These are phyloP conservation scores for Coriolopsis trogii DNA, from an alignment of 1,284 basidiomycete species.

Conservation along the genomic window DNA sequence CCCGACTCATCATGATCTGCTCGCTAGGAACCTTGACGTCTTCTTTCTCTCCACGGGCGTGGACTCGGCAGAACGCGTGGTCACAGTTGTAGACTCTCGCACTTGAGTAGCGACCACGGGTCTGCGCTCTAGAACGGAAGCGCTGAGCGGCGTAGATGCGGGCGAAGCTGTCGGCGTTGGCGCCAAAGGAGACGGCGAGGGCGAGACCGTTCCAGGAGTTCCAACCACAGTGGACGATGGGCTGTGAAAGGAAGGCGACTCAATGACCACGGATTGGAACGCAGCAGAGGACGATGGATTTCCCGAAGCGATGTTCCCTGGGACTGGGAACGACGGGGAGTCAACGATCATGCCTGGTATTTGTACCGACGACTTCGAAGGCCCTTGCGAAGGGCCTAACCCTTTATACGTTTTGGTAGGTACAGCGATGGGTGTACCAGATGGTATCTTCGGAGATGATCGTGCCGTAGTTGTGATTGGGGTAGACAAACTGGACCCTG, in stretches of 20 bases:
- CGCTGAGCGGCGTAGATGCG: constrained; percentile 7
- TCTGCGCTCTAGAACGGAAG: constrained; percentile 37
- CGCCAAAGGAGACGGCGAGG: constrained; percentile 25
- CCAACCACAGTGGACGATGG: constrained; percentile 19
- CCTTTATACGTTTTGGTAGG: constrained; percentile 18
- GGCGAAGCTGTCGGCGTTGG: constrained; percentile 16
- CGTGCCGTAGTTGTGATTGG: constrained; percentile 31
- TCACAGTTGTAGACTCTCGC: constrained; percentile 33
- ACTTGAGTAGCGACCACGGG: constrained; percentile 44
- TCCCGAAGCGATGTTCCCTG: constrained; percentile 5
- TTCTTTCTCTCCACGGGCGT: constrained; percentile 32
- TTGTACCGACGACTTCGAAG: constrained; percentile 8
- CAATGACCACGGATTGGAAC: constrained; percentile 24
- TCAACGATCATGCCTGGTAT: constrained; percentile 22
- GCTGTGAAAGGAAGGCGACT: constrained; percentile 38
- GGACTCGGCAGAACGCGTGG: constrained; percentile 10
- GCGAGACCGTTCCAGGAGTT: constrained; percentile 19
- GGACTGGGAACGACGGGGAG: constrained; percentile 25
- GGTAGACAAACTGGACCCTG: constrained; percentile 27
- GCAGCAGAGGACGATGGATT: not conserved
- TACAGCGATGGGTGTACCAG: constrained; percentile 20
- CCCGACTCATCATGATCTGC: constrained; percentile 34
- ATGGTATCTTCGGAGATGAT: constrained; percentile 37
- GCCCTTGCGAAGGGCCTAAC: not conserved
- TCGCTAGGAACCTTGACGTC: constrained; percentile 51